Conservation (phyloP, 1,284 basidiomycete species). For the Meripilus lineatus region DNA sequence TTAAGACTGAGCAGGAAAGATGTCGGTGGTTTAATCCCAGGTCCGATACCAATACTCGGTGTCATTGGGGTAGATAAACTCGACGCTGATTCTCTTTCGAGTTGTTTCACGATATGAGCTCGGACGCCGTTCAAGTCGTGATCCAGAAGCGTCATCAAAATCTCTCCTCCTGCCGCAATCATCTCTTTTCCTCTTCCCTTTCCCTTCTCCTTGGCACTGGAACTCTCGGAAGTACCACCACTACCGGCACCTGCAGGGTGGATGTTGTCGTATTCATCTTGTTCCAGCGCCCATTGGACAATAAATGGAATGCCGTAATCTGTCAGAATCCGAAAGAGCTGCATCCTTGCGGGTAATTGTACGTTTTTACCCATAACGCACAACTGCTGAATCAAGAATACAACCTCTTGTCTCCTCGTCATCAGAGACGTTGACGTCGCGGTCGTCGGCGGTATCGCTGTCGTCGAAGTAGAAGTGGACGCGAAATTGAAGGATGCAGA, state of each 20-base stretch:
- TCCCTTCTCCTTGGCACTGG: too few species aligned
- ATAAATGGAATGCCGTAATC: conserved; percentile 87
- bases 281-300: conserved; percentile 84
- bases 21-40: too few species aligned
- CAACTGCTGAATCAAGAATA: conserved; percentile 88
- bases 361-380: conserved; percentile 96
- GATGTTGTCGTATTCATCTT: conserved; percentile 27
- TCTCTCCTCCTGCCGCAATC: conserved; percentile 83
- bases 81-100: conserved; percentile 43
- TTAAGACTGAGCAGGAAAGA: too few species aligned
- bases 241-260: too few species aligned
- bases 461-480: too few species aligned
- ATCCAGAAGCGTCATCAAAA: conserved; percentile 84
- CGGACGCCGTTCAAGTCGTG: conserved; percentile 90
- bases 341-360: conserved; percentile 81
- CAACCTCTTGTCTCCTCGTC: conserved; percentile 59
- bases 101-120: conserved; percentile 79
- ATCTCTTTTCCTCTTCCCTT: conserved; percentile 54
- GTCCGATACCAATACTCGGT: too few species aligned
- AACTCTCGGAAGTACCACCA: too few species aligned
- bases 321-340: conserved; percentile 85
- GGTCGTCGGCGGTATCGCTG: too few species aligned
- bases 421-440: conserved; percentile 39
- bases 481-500: neutral
- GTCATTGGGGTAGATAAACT: too few species aligned